Evolutionary conservation across 768 basidiomycete species (phyloP).

Genomic region (Auricularia cornea): DNA sequence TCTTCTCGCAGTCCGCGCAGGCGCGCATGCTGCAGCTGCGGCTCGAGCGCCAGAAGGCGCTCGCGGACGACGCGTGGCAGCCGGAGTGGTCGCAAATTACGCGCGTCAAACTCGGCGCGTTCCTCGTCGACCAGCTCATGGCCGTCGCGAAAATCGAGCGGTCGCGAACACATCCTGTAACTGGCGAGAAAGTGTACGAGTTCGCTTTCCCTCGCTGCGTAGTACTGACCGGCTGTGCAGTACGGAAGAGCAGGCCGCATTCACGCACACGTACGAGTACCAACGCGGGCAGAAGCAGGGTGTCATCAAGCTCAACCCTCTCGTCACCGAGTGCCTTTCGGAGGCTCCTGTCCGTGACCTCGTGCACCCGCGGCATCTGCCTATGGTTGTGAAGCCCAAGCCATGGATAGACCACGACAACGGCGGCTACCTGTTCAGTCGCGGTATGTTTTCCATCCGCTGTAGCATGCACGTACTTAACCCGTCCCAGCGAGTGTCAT

Average conservation of each 20-base stretch:
- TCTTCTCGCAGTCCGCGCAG: conserved; percentile 56
- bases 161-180: conserved; percentile 46
- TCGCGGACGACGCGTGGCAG: conserved; percentile 65
- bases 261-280: conserved; percentile 89
- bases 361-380: conserved; percentile 87
- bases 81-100: conserved; percentile 74
- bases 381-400: conserved; percentile 88
- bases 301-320: conserved; percentile 78
- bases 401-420: conserved; percentile 73
- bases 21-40: conserved; percentile 53
- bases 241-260: conserved; percentile 77
- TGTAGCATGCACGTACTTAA: background rate
- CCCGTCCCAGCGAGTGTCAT: conserved; percentile 52
- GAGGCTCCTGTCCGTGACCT: conserved; percentile 61
- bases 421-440: conserved; percentile 79
- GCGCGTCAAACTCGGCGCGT: conserved; percentile 70
- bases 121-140: conserved; percentile 77
- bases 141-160: conserved; percentile 71
- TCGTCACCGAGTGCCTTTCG: conserved; percentile 66
- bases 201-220: background rate
- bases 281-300: conserved; percentile 91
- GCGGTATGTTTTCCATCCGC: conserved; percentile 37
- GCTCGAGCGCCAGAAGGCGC: conserved; percentile 53
- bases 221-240: conserved; percentile 27
- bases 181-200: conserved; percentile 53